These are phyloP conservation scores for Brassica carinata DNA, from an alignment of 345 rosid genomes.

Conservation along the genomic window DNA sequence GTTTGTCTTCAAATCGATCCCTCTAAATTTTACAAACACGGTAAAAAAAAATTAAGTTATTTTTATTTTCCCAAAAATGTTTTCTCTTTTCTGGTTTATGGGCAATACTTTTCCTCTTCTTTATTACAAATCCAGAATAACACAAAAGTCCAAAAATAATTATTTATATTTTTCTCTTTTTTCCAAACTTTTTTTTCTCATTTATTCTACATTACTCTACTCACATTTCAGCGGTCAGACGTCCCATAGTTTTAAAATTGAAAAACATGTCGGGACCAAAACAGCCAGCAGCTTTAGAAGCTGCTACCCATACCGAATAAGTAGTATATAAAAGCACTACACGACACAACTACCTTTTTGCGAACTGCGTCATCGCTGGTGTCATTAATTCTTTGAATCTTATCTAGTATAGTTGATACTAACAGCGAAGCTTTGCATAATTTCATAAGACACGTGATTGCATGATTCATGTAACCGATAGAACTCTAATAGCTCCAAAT, in stretches of 20 bases:
- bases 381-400: constrained; percentile 13
- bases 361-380: constrained; percentile 22
- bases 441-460: constrained; percentile 14
- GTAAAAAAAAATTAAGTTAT: neutral
- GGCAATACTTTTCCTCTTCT: neutral
- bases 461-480: neutral
- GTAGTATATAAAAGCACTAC: neutral
- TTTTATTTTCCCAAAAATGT: too few species aligned
- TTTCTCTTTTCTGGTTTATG: neutral
- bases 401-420: constrained; percentile 19
- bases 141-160: too few species aligned
- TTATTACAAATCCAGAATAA: too few species aligned
- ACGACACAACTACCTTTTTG: constrained; percentile 33
- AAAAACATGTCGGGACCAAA: constrained; percentile 35
- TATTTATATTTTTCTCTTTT: neutral
- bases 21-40: neutral
- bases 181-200: neutral
- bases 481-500: neutral
- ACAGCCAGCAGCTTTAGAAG: neutral
- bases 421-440: constrained; percentile 4
- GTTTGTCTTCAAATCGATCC: neutral
- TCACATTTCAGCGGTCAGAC: neutral
- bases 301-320: constrained; percentile 26
- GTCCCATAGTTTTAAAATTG: neutral
- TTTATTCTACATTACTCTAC: neutral